Evolutionary conservation across 2,329 filamentous ascomycete species (phyloP).

Genomic region (Claviceps citrina): DNA sequence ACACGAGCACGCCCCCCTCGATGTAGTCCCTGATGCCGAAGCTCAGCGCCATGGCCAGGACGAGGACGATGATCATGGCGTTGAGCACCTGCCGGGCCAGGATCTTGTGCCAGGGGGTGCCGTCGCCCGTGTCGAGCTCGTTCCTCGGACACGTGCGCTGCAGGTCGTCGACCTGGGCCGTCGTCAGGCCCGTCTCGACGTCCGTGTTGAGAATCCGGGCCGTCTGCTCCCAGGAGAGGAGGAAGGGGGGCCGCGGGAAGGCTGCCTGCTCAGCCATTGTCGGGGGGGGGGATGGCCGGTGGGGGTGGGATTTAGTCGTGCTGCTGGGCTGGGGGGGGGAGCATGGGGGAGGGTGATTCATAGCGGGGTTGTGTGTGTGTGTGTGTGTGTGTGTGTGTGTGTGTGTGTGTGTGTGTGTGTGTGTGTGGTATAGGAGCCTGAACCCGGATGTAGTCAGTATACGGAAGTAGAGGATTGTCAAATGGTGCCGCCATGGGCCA

Average conservation of each 20-base stretch:
- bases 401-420: too few relatives aligned
- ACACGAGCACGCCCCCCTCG: slow-evolving; percentile 50
- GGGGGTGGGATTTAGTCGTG: too few relatives aligned
- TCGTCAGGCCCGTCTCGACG: slow-evolving; percentile 50
- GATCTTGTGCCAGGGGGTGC: slow-evolving; percentile 57
- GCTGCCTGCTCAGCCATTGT: slow-evolving; percentile 20
- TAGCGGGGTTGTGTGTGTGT: too few relatives aligned
- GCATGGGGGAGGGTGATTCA: too few relatives aligned
- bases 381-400: too few relatives aligned
- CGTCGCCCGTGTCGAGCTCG: slow-evolving; percentile 52
- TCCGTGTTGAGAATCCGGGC: slow-evolving; percentile 46
- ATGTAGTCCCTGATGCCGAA: slow-evolving; percentile 53
- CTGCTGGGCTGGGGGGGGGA: too few relatives aligned
- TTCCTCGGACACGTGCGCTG: slow-evolving; percentile 49
- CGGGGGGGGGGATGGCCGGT: slow-evolving; percentile 8
- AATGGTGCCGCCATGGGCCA: too few relatives aligned
- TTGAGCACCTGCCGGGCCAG: slow-evolving; percentile 59
- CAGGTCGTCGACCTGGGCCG: slow-evolving; percentile 41
- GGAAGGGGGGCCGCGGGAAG: slow-evolving; percentile 43
- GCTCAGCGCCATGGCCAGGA: slow-evolving; percentile 60
- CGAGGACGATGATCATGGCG: slow-evolving; percentile 62
- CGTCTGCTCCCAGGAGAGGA: slow-evolving; percentile 46
- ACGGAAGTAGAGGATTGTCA: too few relatives aligned
- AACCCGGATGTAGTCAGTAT: too few relatives aligned
- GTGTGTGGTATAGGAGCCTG: too few relatives aligned